Evolutionary conservation across 805 yeast species (phyloP), one percentile per base, ranked within the genome.

Genomic region (Candida tallmaniae): DNA sequence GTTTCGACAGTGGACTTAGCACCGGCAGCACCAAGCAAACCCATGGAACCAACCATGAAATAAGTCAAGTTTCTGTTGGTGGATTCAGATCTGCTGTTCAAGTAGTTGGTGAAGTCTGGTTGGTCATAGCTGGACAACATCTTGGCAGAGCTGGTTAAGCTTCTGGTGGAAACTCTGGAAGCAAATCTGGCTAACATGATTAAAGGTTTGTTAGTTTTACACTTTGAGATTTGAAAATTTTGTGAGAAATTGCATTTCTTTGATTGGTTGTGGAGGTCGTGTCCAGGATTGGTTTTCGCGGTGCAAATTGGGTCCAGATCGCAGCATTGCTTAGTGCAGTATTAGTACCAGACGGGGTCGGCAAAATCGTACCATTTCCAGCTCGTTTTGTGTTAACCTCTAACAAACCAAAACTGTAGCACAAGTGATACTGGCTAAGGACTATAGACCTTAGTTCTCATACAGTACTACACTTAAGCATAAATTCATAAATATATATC

Each of bases 21-120:
- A 57, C 94, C 95, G 37, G 89, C 96, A 34, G 97, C 94, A 28
- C 86, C 72, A 50, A 89, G 69, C 51, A 88, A 66, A 60, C 97
- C 97, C 62, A 87, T 73, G 29, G 97, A 80, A 50, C 99, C 99
- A 50, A 93, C 90, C 89, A 94, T 88, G 74, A 94, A 90, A 75
- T 93, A 93, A 45, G 95, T 76, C 70, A 83, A 82, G 64, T 82
- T 87, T 64, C 96, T 85, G 51, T 47, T 56, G 52, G 80, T 70
- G 56, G 78, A 76, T 56, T 85, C 95, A 40, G 59, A 50, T 51
- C 79, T 70, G 61, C 83, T 76, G 73, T 82, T 83, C 53, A 88
- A 72, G 67, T 86, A 84, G 48, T 76, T 80, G 44, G 83, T 74
- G 65, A 77, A 89, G 67, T 89, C 90, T 61, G 97, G 97, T 34